Base-by-base conservation (phyloP, 192 early-diverging fungal species). In the Rhizophagus clarus region DNA sequence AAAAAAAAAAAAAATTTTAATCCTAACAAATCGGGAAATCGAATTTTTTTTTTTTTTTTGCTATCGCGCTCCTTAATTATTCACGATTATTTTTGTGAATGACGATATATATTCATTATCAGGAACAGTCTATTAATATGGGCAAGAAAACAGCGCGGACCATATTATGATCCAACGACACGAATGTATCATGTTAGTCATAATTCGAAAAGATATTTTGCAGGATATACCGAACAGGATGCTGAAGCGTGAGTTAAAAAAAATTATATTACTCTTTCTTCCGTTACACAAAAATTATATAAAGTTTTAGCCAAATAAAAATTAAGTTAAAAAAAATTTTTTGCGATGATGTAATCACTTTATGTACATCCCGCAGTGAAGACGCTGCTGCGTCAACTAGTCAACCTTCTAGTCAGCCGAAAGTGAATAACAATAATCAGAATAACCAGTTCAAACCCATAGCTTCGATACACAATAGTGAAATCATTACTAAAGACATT, bases 101-200 rank as follows among this genome's bases (percentile, higher is more conserved):
- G 5, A 37, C 32, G 3, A 20, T 29, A 31, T n/a, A 6, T 51
- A 2, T 20, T 73, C 28, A 29, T 49, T 28, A 37, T 66, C n/a
- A 77, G 88, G 86, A 87, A 87, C 69, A 81, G 79, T 67, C 75
- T 87, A n/a, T 62, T 87, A 77, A 85, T 87, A 68, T 83, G 84
- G 61, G 86, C 86, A 2, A 74, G 86, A 40, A 85, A 85, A 34
- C 81, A 83, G 62, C 82, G 86, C 14, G 86, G 86, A 12, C 86
- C 86, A 17, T 87, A 85, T 76, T 82, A 84, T 40, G 84, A 84
- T 49, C 86, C 86, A n/a, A 81, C 84, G 51, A 87, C 86, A 24
- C 82, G 84, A 6, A 81, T 82, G 70, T 87, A 84, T 71, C 86
- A 87, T 49, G 86, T 87, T 31, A 84, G 85, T 78, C 74, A 77